Evolutionary conservation across 2,329 filamentous ascomycete species (phyloP).

Genomic region (Hypoxylon sp.): DNA sequence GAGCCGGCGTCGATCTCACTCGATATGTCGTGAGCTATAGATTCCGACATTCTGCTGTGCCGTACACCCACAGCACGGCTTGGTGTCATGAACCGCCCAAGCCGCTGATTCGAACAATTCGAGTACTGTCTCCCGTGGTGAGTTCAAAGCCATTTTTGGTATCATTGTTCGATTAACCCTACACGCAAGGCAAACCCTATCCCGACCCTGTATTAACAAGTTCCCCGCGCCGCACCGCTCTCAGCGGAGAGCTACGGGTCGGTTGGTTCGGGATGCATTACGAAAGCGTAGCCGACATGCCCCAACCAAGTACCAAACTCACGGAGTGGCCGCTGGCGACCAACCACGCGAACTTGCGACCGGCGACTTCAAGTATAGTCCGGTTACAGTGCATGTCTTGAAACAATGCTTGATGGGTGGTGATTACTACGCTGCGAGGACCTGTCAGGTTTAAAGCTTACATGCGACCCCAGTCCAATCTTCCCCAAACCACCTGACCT

Average conservation of each 20-base stretch:
- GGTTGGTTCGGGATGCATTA: conserved; percentile 28
- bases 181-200: conserved; percentile 6
- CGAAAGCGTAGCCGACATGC: conserved; percentile 25
- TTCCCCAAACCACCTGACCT: conserved; percentile 46
- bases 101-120: conserved; percentile 35
- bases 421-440: conserved; percentile 48
- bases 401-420: conserved; percentile 43
- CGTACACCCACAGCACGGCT: conserved; percentile 34
- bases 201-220: conserved; percentile 25
- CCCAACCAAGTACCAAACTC: conserved; percentile 38
- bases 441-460: conserved; percentile 41
- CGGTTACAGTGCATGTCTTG: conserved; percentile 44
- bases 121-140: conserved; percentile 20
- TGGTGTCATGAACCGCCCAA: conserved; percentile 6
- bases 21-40: conserved; percentile 36
- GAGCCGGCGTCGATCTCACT: conserved; percentile 47
- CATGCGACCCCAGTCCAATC: conserved; percentile 39
- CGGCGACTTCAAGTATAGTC: conserved; percentile 21
- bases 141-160: conserved; percentile 38
- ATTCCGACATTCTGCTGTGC: conserved; percentile 39
- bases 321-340: conserved; percentile 40
- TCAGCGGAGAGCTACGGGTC: conserved; percentile 27
- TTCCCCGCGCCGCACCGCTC: conserved; percentile 33
- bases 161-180: conserved; percentile 37
- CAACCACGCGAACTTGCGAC: conserved; percentile 38